Conservation (phyloP, 371 early-diverging fungal genomes). For the Smittium mucronatum region DNA sequence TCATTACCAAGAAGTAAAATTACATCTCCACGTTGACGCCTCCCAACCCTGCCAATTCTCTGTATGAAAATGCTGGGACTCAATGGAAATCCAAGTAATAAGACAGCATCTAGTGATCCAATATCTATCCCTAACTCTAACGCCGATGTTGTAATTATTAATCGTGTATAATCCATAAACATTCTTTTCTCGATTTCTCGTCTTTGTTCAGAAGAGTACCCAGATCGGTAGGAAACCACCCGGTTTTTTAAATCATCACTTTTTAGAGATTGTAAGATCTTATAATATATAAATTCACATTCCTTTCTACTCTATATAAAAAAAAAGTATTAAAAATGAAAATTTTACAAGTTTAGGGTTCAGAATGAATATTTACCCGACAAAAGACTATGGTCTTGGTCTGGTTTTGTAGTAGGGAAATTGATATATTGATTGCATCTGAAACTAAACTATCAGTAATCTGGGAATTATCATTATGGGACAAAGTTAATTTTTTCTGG, state of each 20-base stretch:
- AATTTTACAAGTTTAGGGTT: neutral
- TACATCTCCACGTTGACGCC: slow-evolving; percentile 33
- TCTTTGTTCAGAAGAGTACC: slow-evolving; percentile 41
- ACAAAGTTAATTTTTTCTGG: too few relatives aligned
- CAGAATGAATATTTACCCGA: too few relatives aligned
- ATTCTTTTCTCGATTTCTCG: slow-evolving; percentile 43
- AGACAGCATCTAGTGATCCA: slow-evolving; percentile 43
- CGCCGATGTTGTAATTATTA: slow-evolving; percentile 53
- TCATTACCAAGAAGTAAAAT: slow-evolving; percentile 18
- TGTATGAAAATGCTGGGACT: slow-evolving; percentile 32
- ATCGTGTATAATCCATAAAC: slow-evolving; percentile 37
- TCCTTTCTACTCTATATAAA: slow-evolving; percentile 16
- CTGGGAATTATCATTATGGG: neutral
- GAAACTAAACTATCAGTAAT: neutral
- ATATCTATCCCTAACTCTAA: slow-evolving; percentile 60
- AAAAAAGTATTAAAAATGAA: neutral
- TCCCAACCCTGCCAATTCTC: slow-evolving; percentile 45
- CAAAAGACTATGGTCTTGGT: slow-evolving; percentile 40
- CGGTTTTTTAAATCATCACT: slow-evolving; percentile 20
- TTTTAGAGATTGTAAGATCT: slow-evolving; percentile 37
- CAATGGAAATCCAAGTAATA: slow-evolving; percentile 43
- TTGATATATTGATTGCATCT: slow-evolving; percentile 23
- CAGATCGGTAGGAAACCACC: slow-evolving; percentile 47
- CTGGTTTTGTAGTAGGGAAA: slow-evolving; percentile 27
- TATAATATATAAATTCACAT: slow-evolving; percentile 29